phyloP scores from a whole-genome alignment of 352 stramenopile genomes.

The Phytophthora sp. region DNA sequence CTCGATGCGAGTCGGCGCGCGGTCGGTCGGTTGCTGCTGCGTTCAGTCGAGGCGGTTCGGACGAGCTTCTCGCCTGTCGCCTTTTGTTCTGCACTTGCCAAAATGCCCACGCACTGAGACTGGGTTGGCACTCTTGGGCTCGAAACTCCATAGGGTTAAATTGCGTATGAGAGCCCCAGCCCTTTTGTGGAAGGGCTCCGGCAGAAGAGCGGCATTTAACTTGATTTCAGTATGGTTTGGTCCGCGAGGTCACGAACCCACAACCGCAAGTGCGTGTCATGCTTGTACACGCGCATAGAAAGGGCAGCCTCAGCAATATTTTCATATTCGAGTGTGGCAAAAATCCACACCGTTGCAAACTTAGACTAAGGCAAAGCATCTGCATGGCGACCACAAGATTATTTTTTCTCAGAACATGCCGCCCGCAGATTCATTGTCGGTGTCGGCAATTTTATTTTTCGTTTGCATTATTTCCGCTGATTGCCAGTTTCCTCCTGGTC shows the following conservation, averaged over 20 bases:
- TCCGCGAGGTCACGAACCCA: conserved; percentile 14
- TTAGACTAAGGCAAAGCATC: background rate
- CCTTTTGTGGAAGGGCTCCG: conserved; percentile 2
- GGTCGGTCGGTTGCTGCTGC: conserved; percentile 14
- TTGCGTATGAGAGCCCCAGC: conserved; percentile 8
- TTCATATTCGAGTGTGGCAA: background rate
- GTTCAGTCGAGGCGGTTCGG: conserved; percentile 32
- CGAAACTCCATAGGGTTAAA: conserved; percentile 29
- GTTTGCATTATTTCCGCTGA: background rate
- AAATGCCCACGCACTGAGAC: conserved; percentile 12
- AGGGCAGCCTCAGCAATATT: background rate
- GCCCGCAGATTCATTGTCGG: background rate
- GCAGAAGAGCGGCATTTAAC: background rate
- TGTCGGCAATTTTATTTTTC: conserved; percentile 5
- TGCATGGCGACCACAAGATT: background rate
- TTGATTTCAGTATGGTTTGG: conserved; percentile 19
- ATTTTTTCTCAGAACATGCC: conserved; percentile 7
- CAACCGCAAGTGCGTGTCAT: background rate
- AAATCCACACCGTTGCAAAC: conserved; percentile 10
- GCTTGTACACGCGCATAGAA: conserved; percentile 2
- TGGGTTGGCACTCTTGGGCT: conserved; percentile 15
- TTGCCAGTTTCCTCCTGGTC: background rate
- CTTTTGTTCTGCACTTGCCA: conserved; percentile 29
- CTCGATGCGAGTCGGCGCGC: conserved; percentile 15
- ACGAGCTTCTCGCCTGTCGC: conserved; percentile 34